Evolutionary conservation across 768 basidiomycete genomes (phyloP).

Genomic region (Termitomyces sp.): DNA sequence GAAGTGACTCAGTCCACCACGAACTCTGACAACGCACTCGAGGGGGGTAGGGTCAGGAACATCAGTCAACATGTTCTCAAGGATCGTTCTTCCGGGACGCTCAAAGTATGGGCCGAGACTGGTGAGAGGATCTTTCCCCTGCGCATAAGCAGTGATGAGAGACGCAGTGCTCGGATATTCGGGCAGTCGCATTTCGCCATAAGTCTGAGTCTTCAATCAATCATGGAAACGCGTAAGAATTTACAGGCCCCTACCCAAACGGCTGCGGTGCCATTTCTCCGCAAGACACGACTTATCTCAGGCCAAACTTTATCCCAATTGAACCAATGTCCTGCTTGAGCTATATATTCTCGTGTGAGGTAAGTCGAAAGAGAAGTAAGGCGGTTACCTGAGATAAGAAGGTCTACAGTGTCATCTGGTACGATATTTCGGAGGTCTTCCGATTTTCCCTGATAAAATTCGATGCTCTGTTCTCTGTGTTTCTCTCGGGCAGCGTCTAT

Average conservation of each 20-base stretch:
- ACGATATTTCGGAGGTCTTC: conserved; percentile 49
- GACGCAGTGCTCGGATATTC: conserved; percentile 51
- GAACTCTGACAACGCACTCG: conserved; percentile 18
- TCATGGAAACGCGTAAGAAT: not conserved
- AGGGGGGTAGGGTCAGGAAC: conserved; percentile 48
- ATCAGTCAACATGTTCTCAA: conserved; percentile 64
- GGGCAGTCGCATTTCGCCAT: conserved; percentile 72
- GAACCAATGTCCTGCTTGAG: conserved; percentile 83
- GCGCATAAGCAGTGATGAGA: conserved; percentile 56
- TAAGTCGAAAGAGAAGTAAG: not conserved
- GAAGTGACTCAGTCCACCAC: conserved; percentile 33
- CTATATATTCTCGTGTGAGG: conserved; percentile 25
- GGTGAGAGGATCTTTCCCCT: conserved; percentile 45
- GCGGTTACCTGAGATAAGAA: conserved; percentile 51
- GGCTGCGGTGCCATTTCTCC: conserved; percentile 59
- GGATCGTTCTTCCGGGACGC: conserved; percentile 71
- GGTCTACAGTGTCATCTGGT: conserved; percentile 47
- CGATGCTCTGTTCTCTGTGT: conserved; percentile 12
- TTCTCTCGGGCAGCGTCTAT: conserved; percentile 42
- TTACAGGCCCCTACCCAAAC: conserved; percentile 52
- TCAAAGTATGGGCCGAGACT: conserved; percentile 75
- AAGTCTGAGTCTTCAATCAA: conserved; percentile 28
- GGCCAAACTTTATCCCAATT: conserved; percentile 68
- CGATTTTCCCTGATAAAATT: conserved; percentile 33
- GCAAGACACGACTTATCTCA: conserved; percentile 55